Base-by-base conservation (phyloP, 768 basidiomycete species). In the Imleria badia region DNA sequence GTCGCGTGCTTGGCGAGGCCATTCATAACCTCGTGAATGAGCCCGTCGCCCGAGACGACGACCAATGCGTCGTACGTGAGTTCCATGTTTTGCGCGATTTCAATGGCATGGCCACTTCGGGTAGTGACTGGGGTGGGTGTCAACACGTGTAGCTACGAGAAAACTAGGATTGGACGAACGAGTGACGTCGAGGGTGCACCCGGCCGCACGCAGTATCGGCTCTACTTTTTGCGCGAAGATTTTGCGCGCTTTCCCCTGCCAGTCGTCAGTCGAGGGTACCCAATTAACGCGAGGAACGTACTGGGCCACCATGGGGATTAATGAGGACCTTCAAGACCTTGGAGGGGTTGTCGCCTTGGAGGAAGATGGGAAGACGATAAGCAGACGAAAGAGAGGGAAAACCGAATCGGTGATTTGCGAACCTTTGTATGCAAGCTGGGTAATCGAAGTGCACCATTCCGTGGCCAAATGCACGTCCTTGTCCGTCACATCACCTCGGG, bases 11-110 rank as follows among this genome's bases (percentile, higher is more conserved):
- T 74, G 3, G 87, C 84, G 52, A 94, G 82, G 3, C 92, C 93
- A 64, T 95, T 95, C 66, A 93, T 61, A 22, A 91, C 77, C 72
- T 95, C 93, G 63, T 94, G 88, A 15, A 92, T 65, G 34, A 91
- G 76, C 9, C 93, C 93, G 62, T 95, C 93, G 0, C 93, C 93
- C 0, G 91, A 93, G 22, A 94, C 78, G 30, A 83, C 71, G 35
- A 90, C 78, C 39, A 95, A 66, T 0, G 85, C 89, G 58, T 94
- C 91, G 57, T 80, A 89, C 15, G 78, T 75, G 5, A 89, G 75
- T 1, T 76, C 56, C 33, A 91, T 68, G 5, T 73, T 70, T 56
- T 81, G 82, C 0, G 76, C 82, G 52, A 93, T 75, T 33, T 90
- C 84, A 36, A 70, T 71, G 3, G 88, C 91, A 67, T 95, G 89